A percentile compares a stretch with the other conserved stretches of the same genome.
phyloP scores from a whole-genome alignment of 306 rosid genomes.

The Sphenostylis stenocarpa region DNA sequence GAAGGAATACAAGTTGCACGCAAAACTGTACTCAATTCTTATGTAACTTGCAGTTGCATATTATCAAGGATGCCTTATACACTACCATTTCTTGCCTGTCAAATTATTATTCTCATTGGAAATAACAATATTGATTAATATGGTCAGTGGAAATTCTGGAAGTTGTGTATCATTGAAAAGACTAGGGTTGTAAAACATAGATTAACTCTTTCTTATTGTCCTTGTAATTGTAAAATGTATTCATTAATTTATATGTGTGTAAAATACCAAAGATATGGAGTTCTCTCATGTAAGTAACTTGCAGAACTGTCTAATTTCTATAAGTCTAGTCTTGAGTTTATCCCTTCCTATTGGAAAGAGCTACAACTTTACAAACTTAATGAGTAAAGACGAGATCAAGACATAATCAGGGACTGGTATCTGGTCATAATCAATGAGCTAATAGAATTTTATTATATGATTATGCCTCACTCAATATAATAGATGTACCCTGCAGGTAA shows the following conservation, averaged over 20 bases:
- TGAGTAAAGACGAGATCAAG: not conserved
- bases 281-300: not conserved
- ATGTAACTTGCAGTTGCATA: not conserved
- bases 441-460: too few relatives aligned
- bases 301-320: not conserved
- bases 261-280: not conserved
- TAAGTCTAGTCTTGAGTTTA: not conserved
- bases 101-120: not conserved
- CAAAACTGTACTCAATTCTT: not conserved
- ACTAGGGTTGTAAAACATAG: not conserved
- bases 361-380: not conserved
- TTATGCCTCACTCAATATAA: not conserved
- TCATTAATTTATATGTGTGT: not conserved
- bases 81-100: not conserved
- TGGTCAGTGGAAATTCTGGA: not conserved
- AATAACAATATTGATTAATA: not conserved
- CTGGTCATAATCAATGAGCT: not conserved
- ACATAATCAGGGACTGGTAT: not conserved
- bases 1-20: constrained; percentile 20
- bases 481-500: not conserved
- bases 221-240: not conserved
- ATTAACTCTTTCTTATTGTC: not conserved
- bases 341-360: not conserved
- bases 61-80: not conserved
- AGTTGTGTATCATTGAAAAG: not conserved